phyloP scores from a whole-genome alignment of 2,329 filamentous ascomycete genomes.

The Phialophora macrospora region DNA sequence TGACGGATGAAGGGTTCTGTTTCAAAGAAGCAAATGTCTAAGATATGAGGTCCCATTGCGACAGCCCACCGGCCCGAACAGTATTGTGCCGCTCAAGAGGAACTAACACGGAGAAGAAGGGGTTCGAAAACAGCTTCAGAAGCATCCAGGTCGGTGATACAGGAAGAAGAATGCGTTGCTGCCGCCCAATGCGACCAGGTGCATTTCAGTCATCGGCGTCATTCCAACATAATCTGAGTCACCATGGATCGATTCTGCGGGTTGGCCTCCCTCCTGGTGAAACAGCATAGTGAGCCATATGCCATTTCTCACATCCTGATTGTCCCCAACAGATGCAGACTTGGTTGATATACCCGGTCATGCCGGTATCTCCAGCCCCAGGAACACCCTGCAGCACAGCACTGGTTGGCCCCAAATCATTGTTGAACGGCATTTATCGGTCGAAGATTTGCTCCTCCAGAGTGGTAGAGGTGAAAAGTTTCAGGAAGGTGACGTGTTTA shows the following conservation, averaged over 20 bases:
- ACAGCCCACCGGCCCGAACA: not conserved
- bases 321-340: not conserved
- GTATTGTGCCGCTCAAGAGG: not conserved
- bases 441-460: not conserved
- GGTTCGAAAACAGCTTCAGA: not conserved
- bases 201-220: not conserved
- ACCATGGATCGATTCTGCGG: not conserved
- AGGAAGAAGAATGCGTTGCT: not conserved
- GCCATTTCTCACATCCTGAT: not conserved
- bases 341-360: not conserved
- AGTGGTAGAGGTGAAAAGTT: not conserved
- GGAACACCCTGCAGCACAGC: not conserved
- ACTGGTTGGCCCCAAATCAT: not conserved
- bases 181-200: not conserved
- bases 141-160: not conserved
- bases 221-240: not conserved
- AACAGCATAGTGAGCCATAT: constrained; percentile 1
- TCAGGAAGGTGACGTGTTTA: not conserved
- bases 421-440: not conserved
- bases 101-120: not conserved
- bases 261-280: not conserved
- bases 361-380: not conserved
- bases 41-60: not conserved
- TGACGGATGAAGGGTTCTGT: constrained; percentile 24
- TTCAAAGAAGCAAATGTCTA: not conserved